Percentiles rank a stretch among this genome's conserved stretches.
Conservation (phyloP, 768 basidiomycete genomes). For the Nevesoporus exiguus region DNA sequence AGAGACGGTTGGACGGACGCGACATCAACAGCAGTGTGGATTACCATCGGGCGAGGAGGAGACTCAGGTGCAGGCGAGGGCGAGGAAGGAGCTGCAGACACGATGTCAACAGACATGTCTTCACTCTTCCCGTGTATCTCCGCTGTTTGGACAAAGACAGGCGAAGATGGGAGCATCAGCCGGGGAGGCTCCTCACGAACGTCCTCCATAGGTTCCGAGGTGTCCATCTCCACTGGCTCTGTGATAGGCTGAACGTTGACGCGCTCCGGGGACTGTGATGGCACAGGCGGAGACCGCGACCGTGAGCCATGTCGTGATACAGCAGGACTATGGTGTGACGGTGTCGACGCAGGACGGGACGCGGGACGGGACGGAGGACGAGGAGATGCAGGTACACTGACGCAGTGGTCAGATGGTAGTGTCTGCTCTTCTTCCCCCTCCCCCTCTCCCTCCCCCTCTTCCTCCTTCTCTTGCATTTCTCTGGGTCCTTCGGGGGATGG, state of each 20-base stretch:
- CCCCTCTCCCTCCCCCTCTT: conserved; percentile 17
- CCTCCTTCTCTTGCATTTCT: conserved; percentile 8
- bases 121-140: background rate
- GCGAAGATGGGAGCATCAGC: conserved; percentile 25
- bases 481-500: conserved; percentile 13
- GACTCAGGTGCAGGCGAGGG: conserved; percentile 3
- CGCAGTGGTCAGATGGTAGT: conserved; percentile 1
- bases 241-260: conserved; percentile 4
- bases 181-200: conserved; percentile 23
- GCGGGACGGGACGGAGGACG: conserved; percentile 18
- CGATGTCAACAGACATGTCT: background rate
- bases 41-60: conserved; percentile 17
- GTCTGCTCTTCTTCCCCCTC: conserved; percentile 9
- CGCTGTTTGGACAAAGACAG: background rate
- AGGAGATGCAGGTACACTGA: conserved; percentile 6
- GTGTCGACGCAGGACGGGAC: conserved; percentile 8
- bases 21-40: conserved; percentile 29
- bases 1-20: conserved; percentile 26
- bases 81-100: background rate
- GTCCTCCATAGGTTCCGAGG: conserved; percentile 18
- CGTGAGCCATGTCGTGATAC: conserved; percentile 20
- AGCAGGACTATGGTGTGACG: conserved; percentile 15
- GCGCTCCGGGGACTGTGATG: conserved; percentile 8
- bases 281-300: conserved; percentile 8
- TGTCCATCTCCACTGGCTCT: conserved; percentile 14